Percentiles rank a stretch among this genome's conserved stretches.
phyloP scores from a whole-genome alignment of 768 basidiomycete species.

The Coprinopsis sp. region DNA sequence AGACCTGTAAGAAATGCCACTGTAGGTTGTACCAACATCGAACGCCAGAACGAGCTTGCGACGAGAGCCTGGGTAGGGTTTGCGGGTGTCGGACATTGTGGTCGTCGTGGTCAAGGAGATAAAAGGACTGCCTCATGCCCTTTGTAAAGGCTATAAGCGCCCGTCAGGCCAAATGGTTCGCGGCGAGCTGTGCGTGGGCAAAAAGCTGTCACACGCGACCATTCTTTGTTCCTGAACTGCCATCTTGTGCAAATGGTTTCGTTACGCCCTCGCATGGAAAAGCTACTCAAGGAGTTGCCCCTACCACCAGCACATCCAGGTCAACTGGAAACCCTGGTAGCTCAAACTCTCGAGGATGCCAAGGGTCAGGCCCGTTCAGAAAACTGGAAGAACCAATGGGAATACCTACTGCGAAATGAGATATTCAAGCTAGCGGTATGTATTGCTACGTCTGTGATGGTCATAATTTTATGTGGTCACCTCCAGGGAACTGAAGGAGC shows the following conservation, averaged over 20 bases:
- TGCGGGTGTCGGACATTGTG: constrained; percentile 10
- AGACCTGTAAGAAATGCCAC: constrained; percentile 40
- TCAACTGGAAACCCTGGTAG: constrained; percentile 46
- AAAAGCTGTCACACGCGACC: too few relatives aligned
- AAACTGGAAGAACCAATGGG: constrained; percentile 70
- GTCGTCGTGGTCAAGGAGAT: neutral
- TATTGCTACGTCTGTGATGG: constrained; percentile 12
- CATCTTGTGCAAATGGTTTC: too few relatives aligned
- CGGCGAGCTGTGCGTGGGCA: too few relatives aligned
- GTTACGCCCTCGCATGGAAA: constrained; percentile 45
- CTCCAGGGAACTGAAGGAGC: constrained; percentile 61
- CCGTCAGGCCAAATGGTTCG: neutral
- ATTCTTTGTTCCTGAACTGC: too few relatives aligned
- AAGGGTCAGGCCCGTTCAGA: constrained; percentile 45
- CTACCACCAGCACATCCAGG: constrained; percentile 44
- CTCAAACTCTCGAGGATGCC: constrained; percentile 38
- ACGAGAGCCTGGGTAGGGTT: constrained; percentile 31
- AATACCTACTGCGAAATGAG: constrained; percentile 64
- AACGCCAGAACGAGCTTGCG: constrained; percentile 42
- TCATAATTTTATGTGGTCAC: neutral
- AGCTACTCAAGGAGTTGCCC: constrained; percentile 50
- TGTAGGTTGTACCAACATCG: constrained; percentile 46
- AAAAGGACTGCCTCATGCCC: neutral
- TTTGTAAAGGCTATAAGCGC: neutral
- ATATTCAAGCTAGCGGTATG: constrained; percentile 69